phyloP scores from a whole-genome alignment of 169 alveolate species.

The Plasmodium vinckei region DNA sequence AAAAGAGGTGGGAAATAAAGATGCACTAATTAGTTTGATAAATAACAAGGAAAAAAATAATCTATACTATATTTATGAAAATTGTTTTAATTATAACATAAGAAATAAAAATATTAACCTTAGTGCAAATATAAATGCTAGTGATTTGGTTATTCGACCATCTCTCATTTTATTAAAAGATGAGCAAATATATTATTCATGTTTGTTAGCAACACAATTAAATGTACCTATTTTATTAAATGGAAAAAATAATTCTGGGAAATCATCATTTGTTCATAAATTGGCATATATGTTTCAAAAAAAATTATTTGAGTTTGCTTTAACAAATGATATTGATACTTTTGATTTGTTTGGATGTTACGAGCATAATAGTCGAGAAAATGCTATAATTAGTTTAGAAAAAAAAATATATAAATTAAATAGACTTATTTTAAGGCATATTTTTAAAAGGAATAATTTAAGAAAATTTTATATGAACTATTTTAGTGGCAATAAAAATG shows the following conservation, averaged over 20 bases:
- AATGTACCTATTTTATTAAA: constrained; percentile 78
- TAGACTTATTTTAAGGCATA: constrained; percentile 15
- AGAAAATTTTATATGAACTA: constrained; percentile 10
- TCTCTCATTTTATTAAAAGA: constrained; percentile 51
- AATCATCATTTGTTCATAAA: constrained; percentile 69
- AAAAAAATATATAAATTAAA: constrained; percentile 57
- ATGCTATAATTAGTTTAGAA: constrained; percentile 34
- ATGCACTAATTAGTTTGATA: constrained; percentile 4
- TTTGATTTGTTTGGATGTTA: constrained; percentile 88
- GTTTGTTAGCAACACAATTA: constrained; percentile 53
- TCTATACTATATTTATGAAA: background rate
- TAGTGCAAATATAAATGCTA: background rate
- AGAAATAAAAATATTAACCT: background rate
- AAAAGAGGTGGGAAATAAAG: constrained; percentile 10
- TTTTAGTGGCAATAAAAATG: constrained; percentile 5
- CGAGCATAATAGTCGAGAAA: constrained; percentile 81
- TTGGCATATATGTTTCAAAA: constrained; percentile 73
- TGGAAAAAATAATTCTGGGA: constrained; percentile 81
- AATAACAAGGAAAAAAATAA: background rate
- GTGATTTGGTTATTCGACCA: background rate
- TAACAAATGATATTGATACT: constrained; percentile 85
- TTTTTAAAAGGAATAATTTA: constrained; percentile 22
- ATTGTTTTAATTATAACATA: background rate
- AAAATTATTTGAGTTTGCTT: constrained; percentile 79
- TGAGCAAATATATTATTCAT: constrained; percentile 35